Evolutionary conservation across 176 grass and related monocot species (phyloP), one percentile per base, ranked within the genome.

Genomic region (Eragrostis nindensis): DNA sequence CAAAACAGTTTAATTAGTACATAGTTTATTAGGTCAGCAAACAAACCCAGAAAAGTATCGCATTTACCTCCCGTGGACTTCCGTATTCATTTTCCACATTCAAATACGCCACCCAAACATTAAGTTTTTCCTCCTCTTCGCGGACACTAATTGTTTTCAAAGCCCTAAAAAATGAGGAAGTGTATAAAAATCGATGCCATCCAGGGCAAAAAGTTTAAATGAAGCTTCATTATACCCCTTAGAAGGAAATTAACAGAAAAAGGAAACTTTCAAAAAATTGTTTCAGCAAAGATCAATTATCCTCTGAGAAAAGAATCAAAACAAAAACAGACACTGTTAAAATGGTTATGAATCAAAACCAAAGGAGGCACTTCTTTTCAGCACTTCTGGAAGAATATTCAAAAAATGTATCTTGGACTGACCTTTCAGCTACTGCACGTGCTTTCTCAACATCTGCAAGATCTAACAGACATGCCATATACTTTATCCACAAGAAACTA

Each of bases 71-170:
- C 10, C 88, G 81, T 73, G 95, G 90, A 84, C 77, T 95, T 61
- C 95, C 92, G 13, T 95, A 91, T 86, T 95, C 87, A 88, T 95
- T 95, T 86, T 98, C 95, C 70, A 98, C 72, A 89, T 98, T 98
- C 42, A 93, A 95, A 76, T 93, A 98, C 79, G 96, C 88, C 10
- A 98, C 96, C 96, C 96, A 98, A 76, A 98, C 86, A 90, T 95
- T 98, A 30, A 95, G 88, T 74, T 95, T 98, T 76, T 98, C 90
- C 14, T 87, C 86, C 72, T 98, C 92, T 55, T 98, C 96, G 86
- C 84, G 75, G 36, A 91, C 71, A 62, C 80, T 93, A 88, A 98
- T 98, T 81, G 92, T 95, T n/a, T n/a, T n/a, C n/a, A n/a, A n/a
- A 90, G 88, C 92, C 90, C 78, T 53, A 75, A 17, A 26, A 82